phyloP scores from a whole-genome alignment of 805 yeast species.

The Grigorovia humatica region DNA sequence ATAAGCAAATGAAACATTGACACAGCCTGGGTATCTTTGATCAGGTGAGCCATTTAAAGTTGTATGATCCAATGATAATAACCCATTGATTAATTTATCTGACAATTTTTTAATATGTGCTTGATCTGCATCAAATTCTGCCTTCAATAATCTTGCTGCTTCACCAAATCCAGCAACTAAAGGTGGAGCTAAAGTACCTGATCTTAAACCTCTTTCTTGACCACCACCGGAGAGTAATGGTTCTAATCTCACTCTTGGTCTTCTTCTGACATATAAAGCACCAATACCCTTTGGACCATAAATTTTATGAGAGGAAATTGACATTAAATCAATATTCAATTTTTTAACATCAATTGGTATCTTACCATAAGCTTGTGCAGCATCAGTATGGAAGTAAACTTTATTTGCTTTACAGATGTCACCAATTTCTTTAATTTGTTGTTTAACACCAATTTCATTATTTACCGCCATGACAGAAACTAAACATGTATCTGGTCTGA shows the following conservation, averaged over 20 bases:
- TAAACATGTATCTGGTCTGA: constrained; percentile 81
- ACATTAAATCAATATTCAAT: constrained; percentile 84
- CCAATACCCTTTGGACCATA: constrained; percentile 98
- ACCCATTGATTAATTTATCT: constrained; percentile 56
- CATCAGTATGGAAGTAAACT: constrained; percentile 94
- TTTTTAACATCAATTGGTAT: constrained; percentile 86
- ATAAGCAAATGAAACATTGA: constrained; percentile 91
- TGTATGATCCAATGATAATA: constrained; percentile 78
- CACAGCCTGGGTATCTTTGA: constrained; percentile 84
- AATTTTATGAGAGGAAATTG: constrained; percentile 90
- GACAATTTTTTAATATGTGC: constrained; percentile 64
- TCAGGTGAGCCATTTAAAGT: constrained; percentile 76
- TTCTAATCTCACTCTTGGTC: constrained; percentile 95
- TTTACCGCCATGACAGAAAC: constrained; percentile 96
- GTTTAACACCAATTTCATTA: constrained; percentile 96
- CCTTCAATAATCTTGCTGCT: constrained; percentile 75
- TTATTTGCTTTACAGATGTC: constrained; percentile 73
- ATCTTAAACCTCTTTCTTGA: constrained; percentile 94
- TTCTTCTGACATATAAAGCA: constrained; percentile 88
- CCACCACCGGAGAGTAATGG: constrained; percentile 97
- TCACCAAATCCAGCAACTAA: constrained; percentile 93
- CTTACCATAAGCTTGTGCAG: constrained; percentile 96
- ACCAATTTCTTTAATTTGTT: constrained; percentile 93
- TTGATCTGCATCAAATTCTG: constrained; percentile 66
- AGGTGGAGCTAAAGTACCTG: constrained; percentile 97